phyloP scores from a whole-genome alignment of 164 flowering plant species.

The Akebia trifoliata region DNA sequence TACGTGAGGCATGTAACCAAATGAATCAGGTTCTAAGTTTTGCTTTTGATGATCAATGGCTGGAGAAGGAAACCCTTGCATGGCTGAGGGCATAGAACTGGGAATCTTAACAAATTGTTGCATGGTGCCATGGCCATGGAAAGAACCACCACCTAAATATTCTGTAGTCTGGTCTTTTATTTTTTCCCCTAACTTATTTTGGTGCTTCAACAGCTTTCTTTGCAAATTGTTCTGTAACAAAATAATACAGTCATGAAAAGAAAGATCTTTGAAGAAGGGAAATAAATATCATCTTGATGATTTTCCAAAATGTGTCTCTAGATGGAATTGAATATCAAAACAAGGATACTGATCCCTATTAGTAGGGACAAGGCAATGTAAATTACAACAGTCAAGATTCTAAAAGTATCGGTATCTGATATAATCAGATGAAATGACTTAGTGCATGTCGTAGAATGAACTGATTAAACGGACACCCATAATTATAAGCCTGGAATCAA shows the following conservation, averaged over 20 bases:
- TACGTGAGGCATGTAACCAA: slow-evolving; percentile 24
- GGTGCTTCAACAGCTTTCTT: slow-evolving; percentile 28
- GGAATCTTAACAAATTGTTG: slow-evolving; percentile 22
- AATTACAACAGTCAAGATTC: too few species aligned
- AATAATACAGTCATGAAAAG: not conserved
- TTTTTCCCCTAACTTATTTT: slow-evolving; percentile 27
- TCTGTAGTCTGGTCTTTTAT: slow-evolving; percentile 17
- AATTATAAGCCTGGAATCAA: too few species aligned
- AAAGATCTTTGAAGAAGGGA: not conserved
- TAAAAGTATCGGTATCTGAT: too few species aligned
- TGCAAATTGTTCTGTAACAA: slow-evolving; percentile 31
- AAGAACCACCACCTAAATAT: slow-evolving; percentile 21
- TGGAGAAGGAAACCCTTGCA: slow-evolving; percentile 15
- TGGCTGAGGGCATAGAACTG: slow-evolving; percentile 15
- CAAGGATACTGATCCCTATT: too few species aligned
- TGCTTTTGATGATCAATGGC: slow-evolving; percentile 20
- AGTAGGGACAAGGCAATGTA: too few species aligned
- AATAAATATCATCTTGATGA: not conserved
- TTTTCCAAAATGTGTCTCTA: not conserved
- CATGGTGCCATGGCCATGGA: slow-evolving; percentile 13
- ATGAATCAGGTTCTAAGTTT: slow-evolving; percentile 24
- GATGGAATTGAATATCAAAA: too few species aligned
- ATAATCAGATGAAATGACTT: too few species aligned
- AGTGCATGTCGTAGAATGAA: too few species aligned
- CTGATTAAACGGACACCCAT: too few species aligned